phyloP scores from a whole-genome alignment of 306 rosid genomes.

The Luffa aegyptiaca region DNA sequence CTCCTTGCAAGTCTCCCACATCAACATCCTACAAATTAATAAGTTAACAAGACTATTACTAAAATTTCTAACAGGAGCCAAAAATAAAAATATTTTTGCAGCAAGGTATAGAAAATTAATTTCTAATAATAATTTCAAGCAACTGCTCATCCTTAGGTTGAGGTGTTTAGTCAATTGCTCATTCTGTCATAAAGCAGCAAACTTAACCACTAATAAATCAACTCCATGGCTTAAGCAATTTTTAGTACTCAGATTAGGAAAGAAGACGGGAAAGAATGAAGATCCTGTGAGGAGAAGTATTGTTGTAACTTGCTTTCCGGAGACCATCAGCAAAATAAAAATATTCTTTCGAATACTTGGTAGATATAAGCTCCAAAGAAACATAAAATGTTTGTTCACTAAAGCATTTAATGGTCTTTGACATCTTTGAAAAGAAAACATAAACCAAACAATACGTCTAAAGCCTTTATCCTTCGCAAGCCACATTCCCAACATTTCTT shows the following conservation, averaged over 20 bases:
- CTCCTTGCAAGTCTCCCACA: background rate
- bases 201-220: background rate
- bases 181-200: background rate
- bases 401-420: background rate
- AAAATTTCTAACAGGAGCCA: background rate
- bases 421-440: background rate
- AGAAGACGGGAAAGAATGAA: background rate
- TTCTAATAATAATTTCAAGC: background rate
- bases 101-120: background rate
- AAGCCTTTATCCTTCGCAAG: background rate
- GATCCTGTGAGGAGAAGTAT: background rate
- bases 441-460: background rate
- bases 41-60: background rate
- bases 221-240: background rate
- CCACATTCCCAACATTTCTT: background rate
- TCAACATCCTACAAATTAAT: slow-evolving; percentile 3
- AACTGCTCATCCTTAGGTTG: background rate
- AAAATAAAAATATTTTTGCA: background rate
- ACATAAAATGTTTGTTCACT: background rate
- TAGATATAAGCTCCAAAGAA: background rate
- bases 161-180: background rate
- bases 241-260: background rate
- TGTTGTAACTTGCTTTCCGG: background rate
- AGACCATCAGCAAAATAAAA: background rate
- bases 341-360: background rate